Conservation (phyloP, 1,284 basidiomycete genomes). For the Ganoderma leucocontextum region DNA sequence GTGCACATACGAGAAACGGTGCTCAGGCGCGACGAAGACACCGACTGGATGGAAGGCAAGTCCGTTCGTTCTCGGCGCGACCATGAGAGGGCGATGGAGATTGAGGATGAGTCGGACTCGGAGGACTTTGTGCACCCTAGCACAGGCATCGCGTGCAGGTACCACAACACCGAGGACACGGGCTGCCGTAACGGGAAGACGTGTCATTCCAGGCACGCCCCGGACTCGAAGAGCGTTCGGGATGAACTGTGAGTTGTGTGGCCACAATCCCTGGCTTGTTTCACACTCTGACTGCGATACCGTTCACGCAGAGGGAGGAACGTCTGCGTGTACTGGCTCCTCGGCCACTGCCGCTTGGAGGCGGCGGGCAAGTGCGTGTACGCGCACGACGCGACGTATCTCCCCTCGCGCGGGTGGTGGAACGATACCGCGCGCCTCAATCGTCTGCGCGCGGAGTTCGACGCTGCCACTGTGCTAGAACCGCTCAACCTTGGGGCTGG, state of each 20-base stretch:
- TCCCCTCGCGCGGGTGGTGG: conserved; percentile 32
- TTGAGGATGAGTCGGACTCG: conserved; percentile 47
- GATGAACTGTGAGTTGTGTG: conserved; percentile 60
- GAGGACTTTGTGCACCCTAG: conserved; percentile 58
- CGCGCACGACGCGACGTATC: conserved; percentile 44
- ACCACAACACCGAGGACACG: conserved; percentile 55
- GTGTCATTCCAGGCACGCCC: conserved; percentile 58
- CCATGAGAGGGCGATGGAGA: conserved; percentile 46
- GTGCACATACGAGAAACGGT: conserved; percentile 13
- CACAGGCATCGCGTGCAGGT: conserved; percentile 57
- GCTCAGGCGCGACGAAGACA: not conserved
- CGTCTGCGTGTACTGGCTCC: conserved; percentile 48
- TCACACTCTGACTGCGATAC: not conserved
- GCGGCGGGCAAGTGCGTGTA: conserved; percentile 44
- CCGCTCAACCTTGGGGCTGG: not conserved
- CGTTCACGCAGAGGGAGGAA: conserved; percentile 44
- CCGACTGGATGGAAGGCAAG: not conserved
- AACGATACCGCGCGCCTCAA: conserved; percentile 10
- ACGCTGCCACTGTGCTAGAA: not conserved
- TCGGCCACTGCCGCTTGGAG: conserved; percentile 40
- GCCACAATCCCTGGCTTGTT: not conserved
- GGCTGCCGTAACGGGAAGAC: conserved; percentile 50
- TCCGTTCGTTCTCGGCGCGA: not conserved
- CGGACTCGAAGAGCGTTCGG: conserved; percentile 57
- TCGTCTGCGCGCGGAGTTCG: conserved; percentile 15